Percentiles rank a stretch among this genome's conserved stretches.
phyloP scores from a whole-genome alignment of 805 yeast species.

The Priceomyces medius region DNA sequence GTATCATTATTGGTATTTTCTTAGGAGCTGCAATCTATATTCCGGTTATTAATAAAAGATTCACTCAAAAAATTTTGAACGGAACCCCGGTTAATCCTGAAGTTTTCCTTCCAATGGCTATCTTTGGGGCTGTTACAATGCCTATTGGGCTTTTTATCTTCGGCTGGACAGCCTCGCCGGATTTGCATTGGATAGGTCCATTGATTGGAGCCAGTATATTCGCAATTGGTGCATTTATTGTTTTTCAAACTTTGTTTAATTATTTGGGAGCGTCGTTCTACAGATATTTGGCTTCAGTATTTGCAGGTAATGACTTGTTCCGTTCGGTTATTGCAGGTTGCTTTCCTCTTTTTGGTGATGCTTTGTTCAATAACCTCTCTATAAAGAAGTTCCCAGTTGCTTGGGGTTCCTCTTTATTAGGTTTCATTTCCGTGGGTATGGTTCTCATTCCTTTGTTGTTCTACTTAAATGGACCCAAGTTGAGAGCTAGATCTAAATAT shows the following conservation, averaged over 20 bases:
- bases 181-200: slow-evolving; percentile 51
- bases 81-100: slow-evolving; percentile 38
- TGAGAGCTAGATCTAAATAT: slow-evolving; percentile 45
- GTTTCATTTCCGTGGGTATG: slow-evolving; percentile 42
- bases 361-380: slow-evolving; percentile 54
- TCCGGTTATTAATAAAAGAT: slow-evolving; percentile 21
- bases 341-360: slow-evolving; percentile 58
- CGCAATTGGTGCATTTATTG: slow-evolving; percentile 38
- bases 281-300: slow-evolving; percentile 53
- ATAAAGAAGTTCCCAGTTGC: slow-evolving; percentile 54
- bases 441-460: slow-evolving; percentile 48
- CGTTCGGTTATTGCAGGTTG: slow-evolving; percentile 55
- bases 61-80: slow-evolving; percentile 20
- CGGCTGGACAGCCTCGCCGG: slow-evolving; percentile 48
- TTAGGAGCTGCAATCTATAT: slow-evolving; percentile 36
- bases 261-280: slow-evolving; percentile 51
- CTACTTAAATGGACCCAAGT: slow-evolving; percentile 42
- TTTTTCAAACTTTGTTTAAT: slow-evolving; percentile 53
- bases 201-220: slow-evolving; percentile 43
- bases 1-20: slow-evolving; percentile 46
- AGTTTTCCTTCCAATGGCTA: slow-evolving; percentile 40
- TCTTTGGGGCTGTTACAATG: slow-evolving; percentile 38
- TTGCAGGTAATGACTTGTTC: slow-evolving; percentile 54
- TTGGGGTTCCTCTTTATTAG: slow-evolving; percentile 58
- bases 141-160: slow-evolving; percentile 44